Percentiles rank a stretch among this genome's conserved stretches.
Conservation (phyloP, 192 early-diverging fungal genomes). For the Chytriomyces hyalinus region DNA sequence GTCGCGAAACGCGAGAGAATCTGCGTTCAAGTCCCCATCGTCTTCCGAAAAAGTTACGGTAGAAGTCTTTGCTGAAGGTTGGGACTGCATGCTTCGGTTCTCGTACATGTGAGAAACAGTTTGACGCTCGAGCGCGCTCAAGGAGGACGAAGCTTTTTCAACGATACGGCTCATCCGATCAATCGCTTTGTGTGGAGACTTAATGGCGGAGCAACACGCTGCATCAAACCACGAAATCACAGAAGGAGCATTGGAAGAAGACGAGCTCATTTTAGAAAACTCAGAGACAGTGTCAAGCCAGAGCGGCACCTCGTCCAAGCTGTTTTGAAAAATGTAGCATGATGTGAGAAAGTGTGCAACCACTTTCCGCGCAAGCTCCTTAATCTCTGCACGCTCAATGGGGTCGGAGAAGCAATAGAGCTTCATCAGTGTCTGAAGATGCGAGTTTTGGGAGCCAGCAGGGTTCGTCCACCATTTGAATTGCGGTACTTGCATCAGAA, state of each 20-base stretch:
- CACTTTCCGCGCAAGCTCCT: conserved; percentile 22
- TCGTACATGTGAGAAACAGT: conserved; percentile 49
- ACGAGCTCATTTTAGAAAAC: conserved; percentile 38
- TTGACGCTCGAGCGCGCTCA: conserved; percentile 16
- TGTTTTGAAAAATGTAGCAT: conserved; percentile 63
- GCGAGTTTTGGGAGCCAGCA: conserved; percentile 28
- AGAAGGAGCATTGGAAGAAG: conserved; percentile 35
- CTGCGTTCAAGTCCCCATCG: conserved; percentile 24
- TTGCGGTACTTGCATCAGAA: conserved; percentile 65
- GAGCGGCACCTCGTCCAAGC: conserved; percentile 58
- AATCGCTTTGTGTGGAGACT: conserved; percentile 65
- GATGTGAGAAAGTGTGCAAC: conserved; percentile 58
- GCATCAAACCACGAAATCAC: conserved; percentile 72
- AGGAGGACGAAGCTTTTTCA: neutral
- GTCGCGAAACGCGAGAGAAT: neutral
- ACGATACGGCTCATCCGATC: conserved; percentile 57
- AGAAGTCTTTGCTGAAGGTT: neutral
- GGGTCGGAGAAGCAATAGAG: conserved; percentile 7
- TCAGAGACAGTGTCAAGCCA: conserved; percentile 62
- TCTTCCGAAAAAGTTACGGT: conserved; percentile 19
- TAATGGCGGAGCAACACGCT: conserved; percentile 62
- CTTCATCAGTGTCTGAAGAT: conserved; percentile 29
- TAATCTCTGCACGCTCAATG: neutral
- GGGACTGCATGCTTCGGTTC: conserved; percentile 2
- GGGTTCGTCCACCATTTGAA: conserved; percentile 71